phyloP scores from a whole-genome alignment of 148 eudicot species.

The Nepenthes mirabilis region DNA sequence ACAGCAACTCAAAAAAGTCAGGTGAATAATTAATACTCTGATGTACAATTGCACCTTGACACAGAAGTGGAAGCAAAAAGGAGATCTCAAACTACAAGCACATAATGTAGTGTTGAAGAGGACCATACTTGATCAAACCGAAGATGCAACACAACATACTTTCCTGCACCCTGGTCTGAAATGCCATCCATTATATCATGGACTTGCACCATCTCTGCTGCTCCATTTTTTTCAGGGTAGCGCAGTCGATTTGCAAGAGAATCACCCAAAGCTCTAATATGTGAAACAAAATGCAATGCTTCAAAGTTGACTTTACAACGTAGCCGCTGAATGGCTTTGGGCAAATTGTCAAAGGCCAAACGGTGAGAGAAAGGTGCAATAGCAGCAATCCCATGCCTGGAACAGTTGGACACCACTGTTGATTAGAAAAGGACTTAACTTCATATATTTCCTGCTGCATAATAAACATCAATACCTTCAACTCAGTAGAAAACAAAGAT shows the following conservation, averaged over 20 bases:
- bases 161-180: conserved; percentile 40
- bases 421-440: conserved; percentile 1
- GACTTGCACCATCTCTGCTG: conserved; percentile 4
- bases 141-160: conserved; percentile 84
- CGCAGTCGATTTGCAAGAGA: conserved; percentile 58
- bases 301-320: conserved; percentile 94
- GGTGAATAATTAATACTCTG: not conserved
- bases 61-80: not conserved
- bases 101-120: conserved; percentile 1
- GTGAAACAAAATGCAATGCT: conserved; percentile 74
- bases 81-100: not conserved
- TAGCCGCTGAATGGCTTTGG: conserved; percentile 60
- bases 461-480: not conserved
- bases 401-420: conserved; percentile 10
- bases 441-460: not conserved
- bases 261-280: conserved; percentile 64
- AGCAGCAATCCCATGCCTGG: conserved; percentile 87
- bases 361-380: conserved; percentile 96
- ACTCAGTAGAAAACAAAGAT: not conserved
- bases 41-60: not conserved
- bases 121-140: conserved; percentile 84
- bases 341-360: conserved; percentile 77
- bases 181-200: conserved; percentile 7
- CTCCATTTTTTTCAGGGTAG: conserved; percentile 18
- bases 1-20: not conserved